phyloP scores from a whole-genome alignment of 1,284 basidiomycete species.

The Marasmius sp. region DNA sequence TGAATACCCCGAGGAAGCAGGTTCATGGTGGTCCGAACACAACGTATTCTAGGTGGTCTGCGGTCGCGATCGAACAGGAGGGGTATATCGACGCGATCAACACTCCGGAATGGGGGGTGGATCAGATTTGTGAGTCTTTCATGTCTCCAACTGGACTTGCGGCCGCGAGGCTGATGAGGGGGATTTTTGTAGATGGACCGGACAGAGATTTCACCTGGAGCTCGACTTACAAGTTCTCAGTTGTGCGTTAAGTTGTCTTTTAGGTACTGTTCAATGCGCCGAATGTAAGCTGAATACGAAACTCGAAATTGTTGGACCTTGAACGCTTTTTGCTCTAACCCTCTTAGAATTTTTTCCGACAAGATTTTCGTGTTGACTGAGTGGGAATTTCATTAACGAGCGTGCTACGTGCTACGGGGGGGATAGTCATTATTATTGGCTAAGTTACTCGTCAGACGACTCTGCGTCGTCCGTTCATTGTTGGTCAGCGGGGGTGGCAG shows the following conservation, averaged over 20 bases:
- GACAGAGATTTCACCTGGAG: constrained; percentile 41
- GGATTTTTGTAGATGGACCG: constrained; percentile 32
- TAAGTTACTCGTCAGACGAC: background rate
- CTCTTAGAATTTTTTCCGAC: too few species aligned
- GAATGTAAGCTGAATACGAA: too few species aligned
- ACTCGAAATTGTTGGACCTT: too few species aligned
- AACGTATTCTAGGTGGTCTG: constrained; percentile 44
- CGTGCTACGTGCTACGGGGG: too few species aligned
- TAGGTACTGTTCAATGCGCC: background rate
- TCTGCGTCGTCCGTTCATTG: background rate
- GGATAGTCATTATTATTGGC: too few species aligned
- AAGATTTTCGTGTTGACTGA: too few species aligned
- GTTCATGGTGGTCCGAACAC: constrained; percentile 48
- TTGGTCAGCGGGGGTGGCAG: background rate
- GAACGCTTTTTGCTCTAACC: too few species aligned
- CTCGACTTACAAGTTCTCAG: constrained; percentile 45
- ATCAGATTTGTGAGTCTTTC: constrained; percentile 51
- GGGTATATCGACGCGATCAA: constrained; percentile 57
- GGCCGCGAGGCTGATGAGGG: constrained; percentile 1
- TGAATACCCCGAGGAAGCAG: constrained; percentile 46
- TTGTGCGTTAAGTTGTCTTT: constrained; percentile 4
- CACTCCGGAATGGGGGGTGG: constrained; percentile 50
- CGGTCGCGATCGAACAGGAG: constrained; percentile 57
- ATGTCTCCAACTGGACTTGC: constrained; percentile 9
- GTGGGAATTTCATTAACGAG: too few species aligned